These are phyloP conservation scores for Hypoxylon crocopeplum DNA, from an alignment of 495 filamentous ascomycete species.

Conservation along the genomic window DNA sequence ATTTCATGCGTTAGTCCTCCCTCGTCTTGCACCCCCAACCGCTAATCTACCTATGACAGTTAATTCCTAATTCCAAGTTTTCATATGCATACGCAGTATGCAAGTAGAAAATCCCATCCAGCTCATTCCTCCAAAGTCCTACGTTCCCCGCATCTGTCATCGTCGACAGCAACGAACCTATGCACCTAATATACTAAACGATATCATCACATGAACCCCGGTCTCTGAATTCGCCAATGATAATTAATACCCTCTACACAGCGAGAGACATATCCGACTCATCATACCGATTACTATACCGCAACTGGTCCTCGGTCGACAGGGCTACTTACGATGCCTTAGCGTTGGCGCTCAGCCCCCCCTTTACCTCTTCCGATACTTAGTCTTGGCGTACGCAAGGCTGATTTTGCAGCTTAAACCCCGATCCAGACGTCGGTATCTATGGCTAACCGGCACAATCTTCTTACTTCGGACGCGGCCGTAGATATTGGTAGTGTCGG, in stretches of 20 bases:
- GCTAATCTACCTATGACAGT: too few relatives aligned
- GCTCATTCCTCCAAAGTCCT: background rate
- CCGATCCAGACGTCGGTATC: background rate
- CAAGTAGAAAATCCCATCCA: background rate
- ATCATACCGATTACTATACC: conserved; percentile 4
- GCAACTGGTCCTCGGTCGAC: conserved; percentile 5
- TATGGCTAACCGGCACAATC: too few relatives aligned
- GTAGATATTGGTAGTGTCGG: background rate
- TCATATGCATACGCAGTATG: background rate
- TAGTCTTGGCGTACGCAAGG: too few relatives aligned
- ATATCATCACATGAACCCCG: background rate
- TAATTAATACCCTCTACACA: background rate
- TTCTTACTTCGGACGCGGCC: background rate
- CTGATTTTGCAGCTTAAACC: conserved; percentile 17
- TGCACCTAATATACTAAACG: background rate
- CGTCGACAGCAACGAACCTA: too few relatives aligned
- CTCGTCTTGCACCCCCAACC: too few relatives aligned
- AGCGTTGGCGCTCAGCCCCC: background rate
- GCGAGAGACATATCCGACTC: background rate
- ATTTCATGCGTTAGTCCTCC: too few relatives aligned
- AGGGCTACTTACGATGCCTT: background rate
- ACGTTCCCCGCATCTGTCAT: conserved; percentile 3
- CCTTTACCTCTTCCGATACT: background rate
- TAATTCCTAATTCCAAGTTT: too few relatives aligned
- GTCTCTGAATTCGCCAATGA: conserved; percentile 14